Evolutionary conservation across 225 moss, liverwort and hornwort species (phyloP), one percentile per base, ranked within the genome.

Genomic region (Antitrichia curtipendula): DNA sequence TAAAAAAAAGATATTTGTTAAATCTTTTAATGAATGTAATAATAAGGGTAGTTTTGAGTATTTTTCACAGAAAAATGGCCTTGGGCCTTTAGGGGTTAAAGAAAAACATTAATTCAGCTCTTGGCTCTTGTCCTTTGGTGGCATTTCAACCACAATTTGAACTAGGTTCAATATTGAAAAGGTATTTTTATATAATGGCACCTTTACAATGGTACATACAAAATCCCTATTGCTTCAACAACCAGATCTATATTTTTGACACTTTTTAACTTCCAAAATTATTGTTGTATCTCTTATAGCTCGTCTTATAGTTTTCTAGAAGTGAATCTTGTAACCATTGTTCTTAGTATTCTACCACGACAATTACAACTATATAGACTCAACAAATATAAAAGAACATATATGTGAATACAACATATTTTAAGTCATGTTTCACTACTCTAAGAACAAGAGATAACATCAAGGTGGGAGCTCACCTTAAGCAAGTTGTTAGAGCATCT

Each of bases 41-140:
- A n/a, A n/a, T n/a, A n/a, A n/a, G n/a, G n/a, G n/a, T n/a, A n/a
- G n/a, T n/a, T n/a, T n/a, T n/a, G n/a, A n/a, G n/a, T n/a, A n/a
- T n/a, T n/a, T n/a, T n/a, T n/a, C n/a, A n/a, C n/a, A n/a, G n/a
- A n/a, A n/a, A n/a, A n/a, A n/a, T n/a, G n/a, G n/a, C n/a, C n/a
- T n/a, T n/a, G n/a, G n/a, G n/a, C n/a, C n/a, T n/a, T n/a, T n/a
- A n/a, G n/a, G n/a, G n/a, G n/a, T 47, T 3, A 47, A 47, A 47
- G 10, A 3, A 47, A 47, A 62, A 34, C 17, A 64, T 19, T 10
- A 34, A 66, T 20, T 66, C 20, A n/a, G n/a, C 1, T n/a, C 12
- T 36, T 47, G 19, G 6, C 18, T 72, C 29, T 72, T 29, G 0
- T 31, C 11, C 1, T 19, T 0, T 0, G 0, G 2, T 50, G 12